Evolutionary conservation across 495 filamentous ascomycete genomes (phyloP).

Genomic region (Usnea hakonensis): DNA sequence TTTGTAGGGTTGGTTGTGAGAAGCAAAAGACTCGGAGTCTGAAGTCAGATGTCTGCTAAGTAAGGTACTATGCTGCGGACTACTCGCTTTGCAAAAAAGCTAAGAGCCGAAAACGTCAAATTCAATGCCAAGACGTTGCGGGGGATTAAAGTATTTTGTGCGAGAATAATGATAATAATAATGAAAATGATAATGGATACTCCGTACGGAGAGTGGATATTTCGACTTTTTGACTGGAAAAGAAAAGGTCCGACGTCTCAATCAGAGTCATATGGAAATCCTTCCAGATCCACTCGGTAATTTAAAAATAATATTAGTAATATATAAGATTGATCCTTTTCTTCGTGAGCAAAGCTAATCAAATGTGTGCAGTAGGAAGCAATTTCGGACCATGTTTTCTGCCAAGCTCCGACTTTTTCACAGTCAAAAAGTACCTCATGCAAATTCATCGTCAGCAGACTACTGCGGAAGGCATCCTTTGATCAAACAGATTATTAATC

Average conservation of each 20-base stretch:
- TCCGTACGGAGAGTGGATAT: too few species aligned
- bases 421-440: too few species aligned
- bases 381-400: too few species aligned
- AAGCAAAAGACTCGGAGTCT: background rate
- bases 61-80: background rate
- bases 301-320: background rate
- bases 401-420: too few species aligned
- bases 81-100: background rate
- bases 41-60: background rate
- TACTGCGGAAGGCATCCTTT: too few species aligned
- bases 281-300: background rate
- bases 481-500: too few species aligned
- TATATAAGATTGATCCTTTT: too few species aligned
- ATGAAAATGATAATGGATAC: too few species aligned
- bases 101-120: constrained; percentile 12
- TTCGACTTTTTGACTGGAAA: background rate
- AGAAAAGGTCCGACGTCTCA: background rate
- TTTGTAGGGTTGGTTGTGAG: background rate
- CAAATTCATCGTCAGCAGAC: too few species aligned
- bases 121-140: constrained; percentile 1
- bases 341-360: too few species aligned
- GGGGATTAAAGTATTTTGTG: background rate
- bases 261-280: background rate
- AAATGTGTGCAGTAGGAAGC: too few species aligned
- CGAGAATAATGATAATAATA: too few species aligned